These are phyloP conservation scores for Solanum hybrid DNA, from an alignment of 305 asterid species.

Conservation along the genomic window DNA sequence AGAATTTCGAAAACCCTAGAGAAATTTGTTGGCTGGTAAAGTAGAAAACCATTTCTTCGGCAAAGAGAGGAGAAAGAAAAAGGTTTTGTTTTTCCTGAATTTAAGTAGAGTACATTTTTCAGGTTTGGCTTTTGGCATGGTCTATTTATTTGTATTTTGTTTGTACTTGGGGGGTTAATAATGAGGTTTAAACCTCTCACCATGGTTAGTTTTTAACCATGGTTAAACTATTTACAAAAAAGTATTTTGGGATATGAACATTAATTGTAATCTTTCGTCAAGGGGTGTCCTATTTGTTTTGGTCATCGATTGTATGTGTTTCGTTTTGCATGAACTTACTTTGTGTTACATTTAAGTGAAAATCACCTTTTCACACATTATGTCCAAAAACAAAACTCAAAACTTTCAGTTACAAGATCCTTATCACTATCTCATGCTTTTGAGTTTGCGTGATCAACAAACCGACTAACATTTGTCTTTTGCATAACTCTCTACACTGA, in stretches of 20 bases:
- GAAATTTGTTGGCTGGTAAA: neutral
- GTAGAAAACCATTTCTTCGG: neutral
- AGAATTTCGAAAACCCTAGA: neutral
- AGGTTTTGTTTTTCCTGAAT: constrained; percentile 4
- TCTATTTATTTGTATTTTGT: neutral
- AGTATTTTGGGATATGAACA: neutral
- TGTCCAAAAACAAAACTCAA: neutral
- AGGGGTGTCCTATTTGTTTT: neutral
- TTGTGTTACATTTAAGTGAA: neutral
- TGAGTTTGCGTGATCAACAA: neutral
- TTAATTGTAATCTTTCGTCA: neutral
- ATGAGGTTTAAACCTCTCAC: neutral
- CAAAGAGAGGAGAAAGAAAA: neutral
- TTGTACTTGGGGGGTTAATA: constrained; percentile 1
- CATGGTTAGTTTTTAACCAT: constrained; percentile 15
- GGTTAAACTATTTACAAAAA: neutral
- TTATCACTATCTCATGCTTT: neutral
- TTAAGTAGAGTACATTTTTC: neutral
- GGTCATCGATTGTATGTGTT: neutral
- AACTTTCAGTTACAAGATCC: neutral
- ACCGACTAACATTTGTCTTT: neutral
- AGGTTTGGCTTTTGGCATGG: neutral
- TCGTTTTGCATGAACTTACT: neutral
- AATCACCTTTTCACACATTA: neutral
- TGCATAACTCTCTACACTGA: neutral